Percentiles rank a stretch among this genome's conserved stretches.
Evolutionary conservation across 1,284 basidiomycete species (phyloP).

Genomic region (Apiotrichum domesticum): DNA sequence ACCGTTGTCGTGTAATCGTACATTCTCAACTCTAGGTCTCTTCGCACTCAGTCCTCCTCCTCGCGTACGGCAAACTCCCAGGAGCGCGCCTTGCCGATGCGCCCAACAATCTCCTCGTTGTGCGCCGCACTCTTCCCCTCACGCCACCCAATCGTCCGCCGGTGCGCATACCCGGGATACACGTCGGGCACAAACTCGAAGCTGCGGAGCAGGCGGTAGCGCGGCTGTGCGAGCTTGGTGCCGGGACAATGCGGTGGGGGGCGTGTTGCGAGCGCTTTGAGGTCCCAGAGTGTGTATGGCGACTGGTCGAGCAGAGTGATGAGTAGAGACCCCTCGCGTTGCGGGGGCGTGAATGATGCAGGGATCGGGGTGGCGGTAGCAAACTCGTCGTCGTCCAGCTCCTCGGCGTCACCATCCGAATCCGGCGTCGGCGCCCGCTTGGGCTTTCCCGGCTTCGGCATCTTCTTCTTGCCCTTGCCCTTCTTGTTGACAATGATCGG

Average conservation of each 20-base stretch:
- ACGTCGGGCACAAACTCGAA: slow-evolving; percentile 67
- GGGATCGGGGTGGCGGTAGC: slow-evolving; percentile 22
- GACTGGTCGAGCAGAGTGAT: slow-evolving; percentile 73
- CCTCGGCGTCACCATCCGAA: slow-evolving; percentile 8
- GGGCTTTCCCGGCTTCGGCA: slow-evolving; percentile 8
- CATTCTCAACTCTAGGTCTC: no score
- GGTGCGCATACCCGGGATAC: slow-evolving; percentile 83
- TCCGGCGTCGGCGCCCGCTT: slow-evolving; percentile 7
- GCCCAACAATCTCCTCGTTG: slow-evolving; percentile 45
- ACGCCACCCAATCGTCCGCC: slow-evolving; percentile 76
- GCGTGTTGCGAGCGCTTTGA: slow-evolving; percentile 68
- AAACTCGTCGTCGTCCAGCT: slow-evolving; percentile 8
- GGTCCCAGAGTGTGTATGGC: slow-evolving; percentile 85
- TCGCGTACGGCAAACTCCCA: slow-evolving; percentile 38
- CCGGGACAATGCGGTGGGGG: slow-evolving; percentile 24
- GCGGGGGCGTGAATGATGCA: slow-evolving; percentile 36
- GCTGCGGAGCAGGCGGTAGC: slow-evolving; percentile 68
- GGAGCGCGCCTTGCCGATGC: slow-evolving; percentile 38
- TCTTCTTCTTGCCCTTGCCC: slow-evolving; percentile 10
- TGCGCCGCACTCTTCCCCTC: slow-evolving; percentile 41
- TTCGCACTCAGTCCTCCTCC: slow-evolving; percentile 10
- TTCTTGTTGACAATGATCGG: slow-evolving; percentile 9
- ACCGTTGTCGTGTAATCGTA: no score
- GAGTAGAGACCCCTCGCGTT: slow-evolving; percentile 57
- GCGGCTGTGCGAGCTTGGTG: slow-evolving; percentile 51